phyloP scores from a whole-genome alignment of 148 eudicot species.

The Rhododendron molle region DNA sequence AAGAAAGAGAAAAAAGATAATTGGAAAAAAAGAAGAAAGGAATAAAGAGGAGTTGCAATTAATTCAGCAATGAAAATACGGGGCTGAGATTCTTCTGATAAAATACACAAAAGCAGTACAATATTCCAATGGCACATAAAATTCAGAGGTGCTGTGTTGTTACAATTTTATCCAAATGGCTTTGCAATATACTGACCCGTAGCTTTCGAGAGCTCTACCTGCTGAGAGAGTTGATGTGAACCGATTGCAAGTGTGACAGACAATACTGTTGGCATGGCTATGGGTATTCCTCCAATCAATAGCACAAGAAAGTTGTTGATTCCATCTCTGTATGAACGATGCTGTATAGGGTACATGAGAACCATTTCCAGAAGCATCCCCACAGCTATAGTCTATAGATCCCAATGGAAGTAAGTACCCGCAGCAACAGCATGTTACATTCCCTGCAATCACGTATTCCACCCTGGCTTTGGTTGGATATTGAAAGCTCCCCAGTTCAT shows the following conservation, averaged over 20 bases:
- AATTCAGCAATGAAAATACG: not conserved
- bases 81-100: constrained; percentile 1
- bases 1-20: not conserved
- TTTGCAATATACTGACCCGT: not conserved
- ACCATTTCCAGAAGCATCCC: constrained; percentile 68
- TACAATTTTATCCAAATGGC: not conserved
- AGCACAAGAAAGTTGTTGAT: constrained; percentile 77
- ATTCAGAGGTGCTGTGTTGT: not conserved
- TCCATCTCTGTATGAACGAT: constrained; percentile 54
- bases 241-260: constrained; percentile 79
- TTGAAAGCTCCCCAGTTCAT: not conserved
- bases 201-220: constrained; percentile 29
- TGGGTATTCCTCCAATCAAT: constrained; percentile 77
- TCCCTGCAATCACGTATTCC: not conserved
- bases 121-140: not conserved
- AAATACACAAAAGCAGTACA: not conserved
- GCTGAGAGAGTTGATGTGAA: constrained; percentile 72
- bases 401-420: constrained; percentile 78
- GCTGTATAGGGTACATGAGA: constrained; percentile 61
- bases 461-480: not conserved
- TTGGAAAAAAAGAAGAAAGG: not conserved
- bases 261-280: constrained; percentile 83
- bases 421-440: constrained; percentile 13
- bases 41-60: not conserved
- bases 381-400: constrained; percentile 69